Conservation (phyloP, 148 eudicot genomes). For the Spergularia bocconei region DNA sequence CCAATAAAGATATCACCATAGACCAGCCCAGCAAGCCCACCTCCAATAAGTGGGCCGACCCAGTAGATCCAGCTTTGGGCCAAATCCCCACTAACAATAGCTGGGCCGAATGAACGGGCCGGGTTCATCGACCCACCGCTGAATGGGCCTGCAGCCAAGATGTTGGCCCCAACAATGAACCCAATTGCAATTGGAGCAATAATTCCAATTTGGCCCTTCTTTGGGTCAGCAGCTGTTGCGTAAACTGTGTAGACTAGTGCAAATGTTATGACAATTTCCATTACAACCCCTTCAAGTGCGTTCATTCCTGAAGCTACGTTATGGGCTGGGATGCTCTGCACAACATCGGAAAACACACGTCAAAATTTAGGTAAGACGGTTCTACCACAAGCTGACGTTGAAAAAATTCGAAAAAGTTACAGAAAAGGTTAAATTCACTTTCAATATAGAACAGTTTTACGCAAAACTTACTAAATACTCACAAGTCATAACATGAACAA, state of each 20-base stretch:
- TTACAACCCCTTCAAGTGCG: slow-evolving; percentile 57
- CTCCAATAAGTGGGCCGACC: slow-evolving; percentile 90
- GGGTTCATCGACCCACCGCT: slow-evolving; percentile 94
- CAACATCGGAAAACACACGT: no score
- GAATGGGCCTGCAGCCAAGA: slow-evolving; percentile 79
- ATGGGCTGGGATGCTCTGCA: slow-evolving; percentile 62
- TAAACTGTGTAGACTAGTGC: slow-evolving; percentile 81
- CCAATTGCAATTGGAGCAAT: slow-evolving; percentile 85
- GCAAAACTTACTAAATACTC: no score
- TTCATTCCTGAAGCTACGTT: slow-evolving; percentile 59
- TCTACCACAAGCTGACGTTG: no score
- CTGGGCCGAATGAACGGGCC: slow-evolving; percentile 85
- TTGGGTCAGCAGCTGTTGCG: slow-evolving; percentile 89
- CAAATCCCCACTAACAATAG: slow-evolving; percentile 54
- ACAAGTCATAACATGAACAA: background rate
- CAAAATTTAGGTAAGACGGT: no score
- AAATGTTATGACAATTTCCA: slow-evolving; percentile 76
- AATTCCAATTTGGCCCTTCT: slow-evolving; percentile 69
- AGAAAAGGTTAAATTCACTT: no score
- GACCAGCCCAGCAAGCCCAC: slow-evolving; percentile 76
- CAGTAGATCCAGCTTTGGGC: slow-evolving; percentile 75
- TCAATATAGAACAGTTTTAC: no score
- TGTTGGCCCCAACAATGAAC: slow-evolving; percentile 84
- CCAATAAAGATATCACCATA: slow-evolving; percentile 72
- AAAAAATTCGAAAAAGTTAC: no score